These are phyloP conservation scores for Apostasia shenzhenica DNA, from an alignment of 106 monocot species.

Conservation along the genomic window DNA sequence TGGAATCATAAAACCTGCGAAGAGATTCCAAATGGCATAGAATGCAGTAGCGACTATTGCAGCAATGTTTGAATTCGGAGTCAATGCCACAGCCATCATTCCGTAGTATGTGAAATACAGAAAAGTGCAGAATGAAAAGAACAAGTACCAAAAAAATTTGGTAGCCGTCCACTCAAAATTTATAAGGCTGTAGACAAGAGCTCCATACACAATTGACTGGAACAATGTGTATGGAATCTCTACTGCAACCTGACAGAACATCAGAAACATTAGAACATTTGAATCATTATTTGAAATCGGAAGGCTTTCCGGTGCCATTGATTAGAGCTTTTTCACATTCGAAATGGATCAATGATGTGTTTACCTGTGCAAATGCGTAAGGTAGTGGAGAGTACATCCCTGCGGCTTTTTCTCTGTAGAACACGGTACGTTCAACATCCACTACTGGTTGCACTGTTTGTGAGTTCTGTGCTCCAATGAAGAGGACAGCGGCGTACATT, in stretches of 20 bases:
- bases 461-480: constrained; percentile 73
- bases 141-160: constrained; percentile 50
- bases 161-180: constrained; percentile 32
- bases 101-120: constrained; percentile 54
- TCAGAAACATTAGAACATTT: background rate
- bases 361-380: constrained; percentile 77
- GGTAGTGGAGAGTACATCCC: constrained; percentile 90
- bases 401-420: constrained; percentile 82
- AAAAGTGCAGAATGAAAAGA: constrained; percentile 45
- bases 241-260: constrained; percentile 25
- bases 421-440: constrained; percentile 76
- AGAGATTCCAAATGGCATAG: constrained; percentile 27
- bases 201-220: constrained; percentile 33
- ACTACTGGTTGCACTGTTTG: constrained; percentile 76
- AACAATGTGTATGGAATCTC: constrained; percentile 37
- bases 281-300: background rate
- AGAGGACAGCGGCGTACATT: constrained; percentile 64
- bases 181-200: constrained; percentile 30
- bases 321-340: too few relatives aligned
- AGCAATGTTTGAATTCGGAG: constrained; percentile 25
- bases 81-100: constrained; percentile 47
- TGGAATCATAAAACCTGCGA: constrained; percentile 21
- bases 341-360: background rate
- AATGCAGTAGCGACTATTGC: constrained; percentile 21
- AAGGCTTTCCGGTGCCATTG: too few relatives aligned